Evolutionary conservation across 306 rosid species (phyloP).

Genomic region (Gleditsia sinensis): DNA sequence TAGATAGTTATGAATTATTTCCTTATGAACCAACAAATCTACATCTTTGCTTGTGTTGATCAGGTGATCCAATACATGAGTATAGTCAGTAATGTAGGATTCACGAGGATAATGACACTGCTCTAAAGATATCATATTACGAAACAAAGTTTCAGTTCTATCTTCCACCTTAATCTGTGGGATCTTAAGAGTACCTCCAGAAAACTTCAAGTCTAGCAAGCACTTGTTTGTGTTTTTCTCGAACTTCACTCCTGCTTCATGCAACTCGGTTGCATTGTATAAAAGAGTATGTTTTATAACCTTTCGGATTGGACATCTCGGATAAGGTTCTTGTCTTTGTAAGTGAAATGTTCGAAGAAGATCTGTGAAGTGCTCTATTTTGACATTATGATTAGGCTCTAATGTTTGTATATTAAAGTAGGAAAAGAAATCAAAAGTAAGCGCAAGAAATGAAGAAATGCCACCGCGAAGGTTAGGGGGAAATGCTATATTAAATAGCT

Average conservation of each 20-base stretch:
- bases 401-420: background rate
- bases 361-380: background rate
- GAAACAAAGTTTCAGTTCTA: fast-evolving
- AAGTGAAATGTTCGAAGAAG: background rate
- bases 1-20: background rate
- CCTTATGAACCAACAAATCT: constrained; percentile 16
- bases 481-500: background rate
- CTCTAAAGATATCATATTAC: constrained; percentile 15
- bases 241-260: background rate
- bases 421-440: background rate
- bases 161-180: fast-evolving
- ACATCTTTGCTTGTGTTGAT: constrained; percentile 4
- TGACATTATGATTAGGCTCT: background rate
- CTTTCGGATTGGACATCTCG: too few species aligned
- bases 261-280: background rate
- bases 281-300: background rate
- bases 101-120: background rate
- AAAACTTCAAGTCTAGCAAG: background rate
- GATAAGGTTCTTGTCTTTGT: background rate
- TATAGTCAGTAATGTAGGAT: background rate
- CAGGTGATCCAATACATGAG: background rate
- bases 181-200: background rate
- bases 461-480: background rate
- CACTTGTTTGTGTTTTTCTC: background rate
- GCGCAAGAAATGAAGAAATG: background rate